Percentiles rank a stretch among this genome's conserved stretches.
Conservation (phyloP, 768 basidiomycete species). For the Infundibulicybe gibba region DNA sequence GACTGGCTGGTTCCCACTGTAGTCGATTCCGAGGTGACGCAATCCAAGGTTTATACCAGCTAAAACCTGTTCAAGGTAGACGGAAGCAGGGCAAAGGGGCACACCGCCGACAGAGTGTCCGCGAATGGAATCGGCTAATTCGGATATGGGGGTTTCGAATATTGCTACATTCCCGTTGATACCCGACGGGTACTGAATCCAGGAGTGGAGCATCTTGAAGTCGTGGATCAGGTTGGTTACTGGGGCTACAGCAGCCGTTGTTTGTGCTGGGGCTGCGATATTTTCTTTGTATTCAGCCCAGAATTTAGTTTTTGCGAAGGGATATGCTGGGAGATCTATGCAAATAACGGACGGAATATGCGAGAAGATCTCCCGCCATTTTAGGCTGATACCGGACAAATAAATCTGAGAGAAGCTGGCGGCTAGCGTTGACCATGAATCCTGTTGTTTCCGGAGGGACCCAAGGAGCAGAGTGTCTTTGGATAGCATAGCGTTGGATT, state of each 20-base stretch:
- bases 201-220: conserved; percentile 34
- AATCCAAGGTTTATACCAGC: background rate
- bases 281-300: conserved; percentile 49
- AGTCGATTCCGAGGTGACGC: background rate
- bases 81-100: background rate
- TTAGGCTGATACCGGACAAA: conserved; percentile 30
- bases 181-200: conserved; percentile 36
- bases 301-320: conserved; percentile 51
- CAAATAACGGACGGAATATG: conserved; percentile 38
- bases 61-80: background rate
- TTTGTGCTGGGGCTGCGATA: too few relatives aligned
- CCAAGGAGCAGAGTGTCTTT: conserved; percentile 35
- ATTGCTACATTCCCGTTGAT: conserved; percentile 25
- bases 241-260: too few relatives aligned
- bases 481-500: conserved; percentile 29
- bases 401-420: conserved; percentile 48
- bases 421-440: conserved; percentile 42
- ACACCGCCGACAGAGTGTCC: conserved; percentile 22
- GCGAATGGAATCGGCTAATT: conserved; percentile 26
- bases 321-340: conserved; percentile 60
- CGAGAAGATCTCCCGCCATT: conserved; percentile 54
- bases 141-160: conserved; percentile 14
- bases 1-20: background rate
- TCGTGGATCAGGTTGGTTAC: conserved; percentile 7
- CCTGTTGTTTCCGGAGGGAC: conserved; percentile 43